Conservation (phyloP, 306 rosid genomes). For the Clitoria ternatea region DNA sequence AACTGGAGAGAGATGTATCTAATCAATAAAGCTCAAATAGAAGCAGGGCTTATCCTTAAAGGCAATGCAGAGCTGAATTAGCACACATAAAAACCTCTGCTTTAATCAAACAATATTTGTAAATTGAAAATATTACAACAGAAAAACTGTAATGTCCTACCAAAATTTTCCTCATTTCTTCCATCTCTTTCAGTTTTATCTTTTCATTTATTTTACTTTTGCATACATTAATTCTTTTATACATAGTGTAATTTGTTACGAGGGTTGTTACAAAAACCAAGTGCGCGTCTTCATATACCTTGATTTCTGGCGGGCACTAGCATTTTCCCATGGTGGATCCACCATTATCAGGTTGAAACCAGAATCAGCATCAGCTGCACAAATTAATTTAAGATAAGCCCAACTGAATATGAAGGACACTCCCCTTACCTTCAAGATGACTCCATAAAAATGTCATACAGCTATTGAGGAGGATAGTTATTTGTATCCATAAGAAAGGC, state of each 20-base stretch:
- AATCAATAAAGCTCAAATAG: not conserved
- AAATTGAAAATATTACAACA: not conserved
- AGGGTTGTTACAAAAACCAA: no score
- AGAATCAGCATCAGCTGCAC: slow-evolving; percentile 48
- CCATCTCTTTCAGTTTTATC: no score
- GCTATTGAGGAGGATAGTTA: not conserved
- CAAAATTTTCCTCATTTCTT: no score
- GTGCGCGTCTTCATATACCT: slow-evolving; percentile 53
- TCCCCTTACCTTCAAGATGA: not conserved
- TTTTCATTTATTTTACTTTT: no score
- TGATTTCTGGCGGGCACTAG: slow-evolving; percentile 78
- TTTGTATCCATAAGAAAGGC: not conserved
- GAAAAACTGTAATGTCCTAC: no score
- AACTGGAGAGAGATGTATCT: not conserved
- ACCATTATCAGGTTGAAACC: slow-evolving; percentile 80
- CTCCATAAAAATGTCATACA: slow-evolving; percentile 13
- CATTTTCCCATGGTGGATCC: slow-evolving; percentile 99
- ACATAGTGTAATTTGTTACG: no score
- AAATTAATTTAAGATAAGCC: not conserved
- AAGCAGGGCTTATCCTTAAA: not conserved
- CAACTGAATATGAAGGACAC: not conserved
- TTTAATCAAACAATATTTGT: not conserved
- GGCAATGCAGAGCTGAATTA: not conserved
- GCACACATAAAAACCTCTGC: not conserved
- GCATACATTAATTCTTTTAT: no score